phyloP scores from a whole-genome alignment of 106 monocot species.

The Agapanthus africanus region DNA sequence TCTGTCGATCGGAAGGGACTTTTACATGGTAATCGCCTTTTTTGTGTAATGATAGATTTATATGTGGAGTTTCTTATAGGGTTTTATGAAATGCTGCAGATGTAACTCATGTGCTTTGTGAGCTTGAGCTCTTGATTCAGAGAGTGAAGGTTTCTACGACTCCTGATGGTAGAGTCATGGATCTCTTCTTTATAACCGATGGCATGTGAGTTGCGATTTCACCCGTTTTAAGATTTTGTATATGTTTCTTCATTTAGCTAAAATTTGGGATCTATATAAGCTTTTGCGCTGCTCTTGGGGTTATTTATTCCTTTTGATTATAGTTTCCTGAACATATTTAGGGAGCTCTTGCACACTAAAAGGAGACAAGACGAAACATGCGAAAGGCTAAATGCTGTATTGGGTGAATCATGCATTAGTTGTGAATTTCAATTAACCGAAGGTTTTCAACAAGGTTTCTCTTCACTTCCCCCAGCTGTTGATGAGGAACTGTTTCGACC shows the following conservation, averaged over 20 bases:
- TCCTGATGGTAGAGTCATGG: slow-evolving; percentile 74
- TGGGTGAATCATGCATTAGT: slow-evolving; percentile 57
- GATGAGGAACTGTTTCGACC: slow-evolving; percentile 47
- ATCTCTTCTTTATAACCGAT: slow-evolving; percentile 80
- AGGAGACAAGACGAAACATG: slow-evolving; percentile 74
- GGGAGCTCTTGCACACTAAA: slow-evolving; percentile 73
- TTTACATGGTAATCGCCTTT: slow-evolving; percentile 55
- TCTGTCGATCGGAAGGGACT: slow-evolving; percentile 74
- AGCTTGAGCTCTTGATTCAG: slow-evolving; percentile 70
- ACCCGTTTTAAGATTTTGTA: too few relatives aligned
- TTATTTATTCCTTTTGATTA: too few relatives aligned
- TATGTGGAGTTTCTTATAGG: neutral
- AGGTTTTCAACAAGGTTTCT: slow-evolving; percentile 56
- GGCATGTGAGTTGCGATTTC: slow-evolving; percentile 76
- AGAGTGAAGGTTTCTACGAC: slow-evolving; percentile 89
- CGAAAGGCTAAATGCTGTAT: slow-evolving; percentile 31
- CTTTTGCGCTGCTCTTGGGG: too few relatives aligned
- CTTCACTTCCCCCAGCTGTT: slow-evolving; percentile 52
- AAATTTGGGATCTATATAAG: too few relatives aligned
- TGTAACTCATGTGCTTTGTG: slow-evolving; percentile 62
- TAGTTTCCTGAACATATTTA: slow-evolving; percentile 9
- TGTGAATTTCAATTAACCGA: slow-evolving; percentile 65
- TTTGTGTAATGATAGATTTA: neutral
- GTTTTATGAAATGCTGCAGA: slow-evolving; percentile 29
- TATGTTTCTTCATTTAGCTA: too few relatives aligned